Base-by-base conservation (phyloP, 2,329 filamentous ascomycete species). In the Botrytis squamosa region DNA sequence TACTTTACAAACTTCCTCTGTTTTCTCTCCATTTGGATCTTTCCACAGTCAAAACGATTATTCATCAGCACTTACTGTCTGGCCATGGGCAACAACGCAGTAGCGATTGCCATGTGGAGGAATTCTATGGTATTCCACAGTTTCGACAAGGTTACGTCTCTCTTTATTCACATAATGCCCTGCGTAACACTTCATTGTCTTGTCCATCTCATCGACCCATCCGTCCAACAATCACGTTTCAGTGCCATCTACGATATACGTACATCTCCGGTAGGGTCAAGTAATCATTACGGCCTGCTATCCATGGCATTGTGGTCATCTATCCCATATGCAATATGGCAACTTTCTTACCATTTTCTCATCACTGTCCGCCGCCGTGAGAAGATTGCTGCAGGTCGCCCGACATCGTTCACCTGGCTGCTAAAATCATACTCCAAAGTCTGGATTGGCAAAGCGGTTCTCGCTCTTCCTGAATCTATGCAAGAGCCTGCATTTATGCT, bases 151-250 rank as follows among this genome's bases (percentile, higher is more conserved):
- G 94, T 98, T 75, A 97, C 95, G 75, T 92, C 90, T 82, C 87
- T 99, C n/a, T 99, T 99, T 84, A 98, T 99, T 78, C 96, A 99
- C 83, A 97, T 99, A 80, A 99, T 99, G 95, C 96, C 96, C 1
- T 97, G 95, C 77, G 95, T 93, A 9, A 93, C 95, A 1, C 88
- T 99, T 20, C 96, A 99, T 83, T 97, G 94, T 81, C 87, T 99
- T 22, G 93, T 97, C 25, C 96, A 99, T 81, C 86, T 98, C 33
- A 86, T 94, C 20, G 84, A 92, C 0, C 83, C 88, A 1, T 89
- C 90, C 36, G 82, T 88, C 60, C 92, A 97, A 80, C 85, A 87
- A 76, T 83, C 85, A 40, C 89, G 91, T 33, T 98, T 97, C 81
- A 95, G 95, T 0, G 95, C 95, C 20, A 89, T 97, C 76, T 94